Conservation (phyloP, 2,329 filamentous ascomycete species). For the Fusarium annulatum region DNA sequence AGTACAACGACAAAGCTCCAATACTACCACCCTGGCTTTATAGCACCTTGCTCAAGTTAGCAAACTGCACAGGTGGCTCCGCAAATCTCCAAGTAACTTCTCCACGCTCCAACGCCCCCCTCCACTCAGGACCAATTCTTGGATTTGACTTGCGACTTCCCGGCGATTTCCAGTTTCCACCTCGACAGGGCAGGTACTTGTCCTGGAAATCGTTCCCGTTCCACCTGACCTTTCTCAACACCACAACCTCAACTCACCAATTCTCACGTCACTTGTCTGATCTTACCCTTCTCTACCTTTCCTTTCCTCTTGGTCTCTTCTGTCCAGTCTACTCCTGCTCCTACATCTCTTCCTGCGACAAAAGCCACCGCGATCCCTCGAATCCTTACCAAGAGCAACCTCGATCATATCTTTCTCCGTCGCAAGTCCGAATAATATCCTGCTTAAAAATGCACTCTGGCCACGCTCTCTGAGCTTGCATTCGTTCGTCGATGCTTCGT, state of each 20-base stretch:
- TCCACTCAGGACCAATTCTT: conserved; percentile 24
- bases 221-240: conserved; percentile 37
- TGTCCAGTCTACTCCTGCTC: neutral
- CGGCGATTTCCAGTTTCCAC: conserved; percentile 34
- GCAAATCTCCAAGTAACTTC: conserved; percentile 31
- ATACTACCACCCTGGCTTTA: neutral
- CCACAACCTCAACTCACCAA: conserved; percentile 32
- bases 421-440: conserved; percentile 20
- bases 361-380: conserved; percentile 19
- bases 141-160: conserved; percentile 29
- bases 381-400: conserved; percentile 22
- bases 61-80: conserved; percentile 16
- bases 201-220: conserved; percentile 32
- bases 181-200: conserved; percentile 33
- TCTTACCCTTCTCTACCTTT: neutral
- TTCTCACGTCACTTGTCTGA: conserved; percentile 9
- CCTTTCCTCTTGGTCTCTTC: neutral
- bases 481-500: conserved; percentile 40
- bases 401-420: conserved; percentile 10
- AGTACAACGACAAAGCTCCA: neutral
- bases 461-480: conserved; percentile 32
- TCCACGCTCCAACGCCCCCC: conserved; percentile 34
- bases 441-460: conserved; percentile 37
- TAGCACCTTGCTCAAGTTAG: conserved; percentile 10
- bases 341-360: conserved; percentile 2